Evolutionary conservation across 2,329 filamentous ascomycete species (phyloP), one percentile per base, ranked within the genome.

Genomic region (Colletotrichum cereale): DNA sequence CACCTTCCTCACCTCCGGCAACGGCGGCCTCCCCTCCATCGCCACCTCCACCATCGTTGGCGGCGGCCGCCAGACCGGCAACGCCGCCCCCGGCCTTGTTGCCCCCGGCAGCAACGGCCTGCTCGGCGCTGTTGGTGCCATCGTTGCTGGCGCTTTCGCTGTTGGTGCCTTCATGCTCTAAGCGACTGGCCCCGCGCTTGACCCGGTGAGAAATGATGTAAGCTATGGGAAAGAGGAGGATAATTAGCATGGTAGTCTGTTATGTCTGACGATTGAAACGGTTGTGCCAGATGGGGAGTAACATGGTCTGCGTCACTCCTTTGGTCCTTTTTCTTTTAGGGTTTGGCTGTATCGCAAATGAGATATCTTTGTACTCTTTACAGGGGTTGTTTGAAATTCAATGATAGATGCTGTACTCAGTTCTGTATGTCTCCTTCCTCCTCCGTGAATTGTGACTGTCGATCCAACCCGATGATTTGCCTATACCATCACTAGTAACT

Each of bases 131-230:
- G 65, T 53, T 36, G 69, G 69, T 31, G 57, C 66, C 31, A 47
- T 58, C 60, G 69, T 72, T 31, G 69, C 69, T 10, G 69, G 69
- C 8, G 69, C 69, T n/a, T 72, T 72, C 40, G 69, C 58, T 29
- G 58, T 72, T 21, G 69, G 69, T 34, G 69, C 69, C 26, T 72
- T 72, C 69, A 72, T 72, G 65, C 69, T 72, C 44, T 72, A 72
- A 69, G 52, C 26, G 69, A 12, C 53, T 56, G 38, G 53, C 3
- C 29, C 21, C 44, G n/a, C 38, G 26, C 44, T 38, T 48, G 47
- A 38, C 24, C 47, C 4, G 38, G 52, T 12, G 44, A 47, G 60
- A 56, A 44, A 40, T 38, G 47, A 44, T 58, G 69, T 40, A 72
- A 36, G 69, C 56, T n/a, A 42, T 34, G 58, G 38, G 29, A 68